Base-by-base conservation (phyloP, 2,329 filamentous ascomycete species). In the Graphilbum ipis-grandicollis region DNA sequence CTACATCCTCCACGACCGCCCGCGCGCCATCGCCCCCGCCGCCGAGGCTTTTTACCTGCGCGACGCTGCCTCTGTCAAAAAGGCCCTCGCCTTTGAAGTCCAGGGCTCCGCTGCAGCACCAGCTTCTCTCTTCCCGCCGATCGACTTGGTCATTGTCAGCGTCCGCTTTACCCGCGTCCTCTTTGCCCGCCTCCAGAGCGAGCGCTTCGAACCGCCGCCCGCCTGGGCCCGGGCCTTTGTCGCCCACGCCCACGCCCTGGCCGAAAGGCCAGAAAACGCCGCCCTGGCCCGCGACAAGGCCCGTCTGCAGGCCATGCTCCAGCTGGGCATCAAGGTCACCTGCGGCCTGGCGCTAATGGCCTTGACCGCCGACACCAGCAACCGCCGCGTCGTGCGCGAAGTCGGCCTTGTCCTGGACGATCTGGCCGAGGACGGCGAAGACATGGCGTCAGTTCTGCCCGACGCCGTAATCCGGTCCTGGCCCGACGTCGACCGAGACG, bases 1-100 rank as follows among this genome's bases (percentile, higher is more conserved):
- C 7, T 77, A 77, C 45, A 64, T 96, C 28, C 59, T 98, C 3
- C 80, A 88, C 47, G 59, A 70, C 31, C 72, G 76, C 18, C 82
- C 86, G 1, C 69, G 75, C 14, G 75, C 80, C 41, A 75, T 96
- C 39, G 78, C 85, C 3, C 75, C 85, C 0, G 85, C 84, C 2
- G 71, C 88, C 3, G 92, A 98, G 55, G 75, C 80, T 1, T 96
- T 98, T 55, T 96, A 96, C 53, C 67, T 93, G 13, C 75, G 90
- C 42, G 86, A 96, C 49, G 78, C 84, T 0, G 66, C 84, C 21
- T 23, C 10, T 39, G 67, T 78, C 1, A 56, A 94, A 31, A 78
- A 77, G 93, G 4, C 60, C 75, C 38, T 65, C 66, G 1, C 54
- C 59, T 1, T 30, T 26, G 19, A 2, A n/a, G n/a, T n/a, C n/a